Evolutionary conservation across 129 eudicot species (phyloP).

Genomic region (Lactuca saligna): DNA sequence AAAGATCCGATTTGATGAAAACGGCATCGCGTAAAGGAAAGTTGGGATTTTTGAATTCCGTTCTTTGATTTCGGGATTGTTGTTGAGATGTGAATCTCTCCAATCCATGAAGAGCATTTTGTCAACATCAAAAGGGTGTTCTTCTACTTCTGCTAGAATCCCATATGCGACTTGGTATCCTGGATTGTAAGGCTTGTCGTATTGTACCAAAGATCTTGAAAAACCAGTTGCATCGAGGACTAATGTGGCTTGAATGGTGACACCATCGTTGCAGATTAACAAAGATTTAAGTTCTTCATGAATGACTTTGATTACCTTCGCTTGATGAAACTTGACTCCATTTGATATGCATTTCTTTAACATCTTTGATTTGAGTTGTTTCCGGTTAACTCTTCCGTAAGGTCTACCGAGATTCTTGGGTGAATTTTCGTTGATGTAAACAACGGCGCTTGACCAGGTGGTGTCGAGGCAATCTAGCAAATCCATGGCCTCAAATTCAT

Average conservation of each 20-base stretch:
- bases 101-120: constrained; percentile 99
- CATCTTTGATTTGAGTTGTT: constrained; percentile 91
- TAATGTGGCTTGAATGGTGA: constrained; percentile 76
- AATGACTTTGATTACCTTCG: constrained; percentile 84
- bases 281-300: constrained; percentile 82
- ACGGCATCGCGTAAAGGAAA: constrained; percentile 97
- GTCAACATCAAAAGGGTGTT: constrained; percentile 88
- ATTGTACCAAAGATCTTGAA: constrained; percentile 79
- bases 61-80: constrained; percentile 55
- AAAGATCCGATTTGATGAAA: constrained; percentile 73
- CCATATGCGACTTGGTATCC: constrained; percentile 99
- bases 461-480: constrained; percentile 92
- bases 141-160: constrained; percentile 90
- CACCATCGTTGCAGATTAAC: constrained; percentile 89
- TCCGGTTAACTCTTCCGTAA: constrained; percentile 89
- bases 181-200: constrained; percentile 96
- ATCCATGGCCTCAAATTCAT: constrained; percentile 98
- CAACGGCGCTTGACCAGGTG: constrained; percentile 94
- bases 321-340: constrained; percentile 96
- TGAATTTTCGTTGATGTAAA: constrained; percentile 58
- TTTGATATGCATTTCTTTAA: constrained; percentile 82
- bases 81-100: constrained; percentile 89
- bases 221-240: constrained; percentile 99
- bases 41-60: constrained; percentile 81
- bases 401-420: constrained; percentile 82